Conservation (phyloP, 2,329 filamentous ascomycete species). For the Calonectria hongkongensis region DNA sequence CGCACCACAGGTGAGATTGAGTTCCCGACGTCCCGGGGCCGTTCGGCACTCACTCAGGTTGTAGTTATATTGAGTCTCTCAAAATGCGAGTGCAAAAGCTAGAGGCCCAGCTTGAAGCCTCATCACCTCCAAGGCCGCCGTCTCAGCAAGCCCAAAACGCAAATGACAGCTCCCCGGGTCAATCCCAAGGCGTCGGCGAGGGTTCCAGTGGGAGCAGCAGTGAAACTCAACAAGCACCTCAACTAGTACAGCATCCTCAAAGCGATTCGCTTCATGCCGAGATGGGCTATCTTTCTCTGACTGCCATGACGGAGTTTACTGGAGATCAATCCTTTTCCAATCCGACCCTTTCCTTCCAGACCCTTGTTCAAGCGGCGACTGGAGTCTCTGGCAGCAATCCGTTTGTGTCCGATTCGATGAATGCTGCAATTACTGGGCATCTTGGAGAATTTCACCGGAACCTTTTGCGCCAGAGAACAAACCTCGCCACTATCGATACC, state of each 20-base stretch:
- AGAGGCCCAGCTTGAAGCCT: conserved; percentile 24
- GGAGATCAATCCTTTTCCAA: conserved; percentile 32
- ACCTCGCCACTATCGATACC: conserved; percentile 33
- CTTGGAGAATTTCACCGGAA: conserved; percentile 36
- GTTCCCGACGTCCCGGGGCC: neutral
- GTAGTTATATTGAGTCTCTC: conserved; percentile 39
- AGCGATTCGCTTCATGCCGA: conserved; percentile 33
- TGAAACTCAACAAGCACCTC: neutral
- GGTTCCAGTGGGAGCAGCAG: conserved; percentile 4
- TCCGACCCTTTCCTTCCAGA: conserved; percentile 32
- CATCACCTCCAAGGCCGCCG: neutral
- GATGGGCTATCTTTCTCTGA: conserved; percentile 35
- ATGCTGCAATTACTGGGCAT: conserved; percentile 30
- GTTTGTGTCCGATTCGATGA: conserved; percentile 20
- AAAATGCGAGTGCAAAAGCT: conserved; percentile 30
- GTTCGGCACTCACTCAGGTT: conserved; percentile 2
- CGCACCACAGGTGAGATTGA: conserved; percentile 38
- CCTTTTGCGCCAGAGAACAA: conserved; percentile 33
- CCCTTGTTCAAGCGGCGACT: conserved; percentile 35
- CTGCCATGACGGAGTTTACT: conserved; percentile 39
- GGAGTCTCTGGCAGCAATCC: conserved; percentile 39
- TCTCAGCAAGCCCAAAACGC: conserved; percentile 2
- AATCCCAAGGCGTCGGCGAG: neutral
- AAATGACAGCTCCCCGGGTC: conserved; percentile 1
- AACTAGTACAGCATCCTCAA: neutral